phyloP scores from a whole-genome alignment of 441 rosid genomes.

The Arabidopsis lyrata region DNA sequence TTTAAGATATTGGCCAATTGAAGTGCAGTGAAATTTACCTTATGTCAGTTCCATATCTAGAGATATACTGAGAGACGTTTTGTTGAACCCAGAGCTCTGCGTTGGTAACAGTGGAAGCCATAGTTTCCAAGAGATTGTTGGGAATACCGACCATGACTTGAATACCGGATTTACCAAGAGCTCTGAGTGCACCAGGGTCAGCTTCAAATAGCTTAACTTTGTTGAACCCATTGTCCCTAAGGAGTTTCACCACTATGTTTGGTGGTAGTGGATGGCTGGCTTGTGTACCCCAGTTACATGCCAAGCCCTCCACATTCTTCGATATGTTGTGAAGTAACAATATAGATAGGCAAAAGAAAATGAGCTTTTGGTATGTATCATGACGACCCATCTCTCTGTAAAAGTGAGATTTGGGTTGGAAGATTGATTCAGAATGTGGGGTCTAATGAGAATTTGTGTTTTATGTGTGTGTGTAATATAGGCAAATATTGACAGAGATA shows the following conservation, averaged over 20 bases:
- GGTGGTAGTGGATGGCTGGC: conserved; percentile 72
- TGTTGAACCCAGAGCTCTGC: conserved; percentile 80
- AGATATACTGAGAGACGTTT: conserved; percentile 71
- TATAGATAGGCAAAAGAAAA: conserved; percentile 40
- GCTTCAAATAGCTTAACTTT: conserved; percentile 88
- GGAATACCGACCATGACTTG: conserved; percentile 94
- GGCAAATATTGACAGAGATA: neutral
- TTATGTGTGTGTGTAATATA: neutral
- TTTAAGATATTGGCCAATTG: neutral
- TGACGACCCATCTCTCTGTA: conserved; percentile 19
- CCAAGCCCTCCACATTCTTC: conserved; percentile 53
- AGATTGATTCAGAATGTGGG: conserved; percentile 35
- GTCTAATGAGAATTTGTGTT: conserved; percentile 29
- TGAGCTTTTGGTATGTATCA: conserved; percentile 41
- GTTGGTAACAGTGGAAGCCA: conserved; percentile 58
- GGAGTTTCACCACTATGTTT: conserved; percentile 63
- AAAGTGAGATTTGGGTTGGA: neutral
- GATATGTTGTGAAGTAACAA: conserved; percentile 37
- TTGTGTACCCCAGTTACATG: conserved; percentile 85
- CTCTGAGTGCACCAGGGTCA: conserved; percentile 72
- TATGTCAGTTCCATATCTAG: conserved; percentile 69
- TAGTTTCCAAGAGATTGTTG: conserved; percentile 64
- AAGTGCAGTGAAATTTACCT: conserved; percentile 48
- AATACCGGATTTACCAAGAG: conserved; percentile 77
- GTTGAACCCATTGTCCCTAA: conserved; percentile 76